A percentile compares a stretch with the other conserved stretches of the same genome.
Conservation (phyloP, 345 rosid species). For the Gossypium australe region DNA sequence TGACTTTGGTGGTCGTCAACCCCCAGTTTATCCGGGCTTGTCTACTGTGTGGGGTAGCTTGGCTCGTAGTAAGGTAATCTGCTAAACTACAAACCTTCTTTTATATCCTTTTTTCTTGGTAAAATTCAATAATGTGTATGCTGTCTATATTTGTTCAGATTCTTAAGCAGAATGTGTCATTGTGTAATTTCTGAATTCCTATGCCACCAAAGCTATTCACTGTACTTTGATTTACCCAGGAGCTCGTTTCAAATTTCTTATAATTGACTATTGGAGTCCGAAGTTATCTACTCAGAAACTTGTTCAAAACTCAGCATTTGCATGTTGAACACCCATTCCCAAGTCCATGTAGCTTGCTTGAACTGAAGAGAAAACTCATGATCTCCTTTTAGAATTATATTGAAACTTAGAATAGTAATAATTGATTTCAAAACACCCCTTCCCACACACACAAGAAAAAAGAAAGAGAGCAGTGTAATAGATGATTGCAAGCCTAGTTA, state of each 20-base stretch:
- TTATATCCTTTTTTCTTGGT: background rate
- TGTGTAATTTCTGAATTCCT: background rate
- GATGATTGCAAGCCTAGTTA: background rate
- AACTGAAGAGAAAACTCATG: background rate
- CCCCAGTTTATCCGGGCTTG: slow-evolving; percentile 97
- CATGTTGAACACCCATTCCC: background rate
- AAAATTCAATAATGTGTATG: background rate
- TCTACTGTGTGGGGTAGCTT: slow-evolving; percentile 99
- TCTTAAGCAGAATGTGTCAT: background rate
- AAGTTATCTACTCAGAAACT: background rate
- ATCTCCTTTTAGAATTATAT: background rate
- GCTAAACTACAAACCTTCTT: background rate
- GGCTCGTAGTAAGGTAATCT: slow-evolving; percentile 93
- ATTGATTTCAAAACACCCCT: background rate
- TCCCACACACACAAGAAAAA: background rate
- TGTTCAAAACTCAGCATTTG: background rate
- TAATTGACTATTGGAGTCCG: background rate
- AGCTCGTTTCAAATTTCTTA: background rate
- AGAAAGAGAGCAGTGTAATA: background rate
- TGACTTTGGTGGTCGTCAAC: slow-evolving; percentile 98
- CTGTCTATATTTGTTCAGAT: background rate
- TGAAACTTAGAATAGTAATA: background rate
- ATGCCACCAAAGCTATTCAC: background rate
- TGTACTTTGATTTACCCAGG: background rate
- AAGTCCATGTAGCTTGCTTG: background rate